Percentiles rank a stretch among this genome's conserved stretches.
These are phyloP conservation scores for Pelargonium cotyledonis DNA, from an alignment of 441 rosid genomes.

Conservation along the genomic window DNA sequence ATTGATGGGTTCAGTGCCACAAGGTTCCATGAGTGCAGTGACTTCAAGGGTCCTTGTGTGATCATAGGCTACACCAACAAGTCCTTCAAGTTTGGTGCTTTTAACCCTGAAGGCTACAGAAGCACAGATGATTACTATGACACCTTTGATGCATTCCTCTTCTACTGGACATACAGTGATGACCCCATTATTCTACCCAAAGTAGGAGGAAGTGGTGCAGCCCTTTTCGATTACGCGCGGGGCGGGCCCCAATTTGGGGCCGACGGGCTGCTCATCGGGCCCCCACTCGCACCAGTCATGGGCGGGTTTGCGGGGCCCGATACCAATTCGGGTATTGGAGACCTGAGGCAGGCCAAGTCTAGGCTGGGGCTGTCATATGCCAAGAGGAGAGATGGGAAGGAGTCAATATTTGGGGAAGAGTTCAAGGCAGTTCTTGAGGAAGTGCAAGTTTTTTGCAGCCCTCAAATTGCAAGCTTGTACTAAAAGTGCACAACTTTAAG, in stretches of 20 bases:
- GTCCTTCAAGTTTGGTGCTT: conserved; percentile 73
- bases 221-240: conserved; percentile 72
- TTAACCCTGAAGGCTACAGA: conserved; percentile 77
- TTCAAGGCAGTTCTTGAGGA: conserved; percentile 47
- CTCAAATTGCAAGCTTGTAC: conserved; percentile 68
- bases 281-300: conserved; percentile 73
- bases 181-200: conserved; percentile 49
- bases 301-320: conserved; percentile 81
- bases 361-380: conserved; percentile 81
- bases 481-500: conserved; percentile 8
- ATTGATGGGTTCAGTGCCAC: conserved; percentile 72
- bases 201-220: conserved; percentile 83
- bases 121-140: conserved; percentile 85
- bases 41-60: conserved; percentile 91
- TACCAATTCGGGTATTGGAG: conserved; percentile 68
- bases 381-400: conserved; percentile 67
- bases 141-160: conserved; percentile 75
- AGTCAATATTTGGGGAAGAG: conserved; percentile 65
- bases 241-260: conserved; percentile 85
- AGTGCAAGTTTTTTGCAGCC: conserved; percentile 69
- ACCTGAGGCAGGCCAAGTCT: conserved; percentile 72
- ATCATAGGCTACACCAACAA: conserved; percentile 60
- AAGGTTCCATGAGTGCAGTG: conserved; percentile 60
- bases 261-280: conserved; percentile 72
- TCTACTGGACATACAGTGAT: conserved; percentile 48